Evolutionary conservation across 768 basidiomycete genomes (phyloP).

Genomic region (Pleurotus djamor): DNA sequence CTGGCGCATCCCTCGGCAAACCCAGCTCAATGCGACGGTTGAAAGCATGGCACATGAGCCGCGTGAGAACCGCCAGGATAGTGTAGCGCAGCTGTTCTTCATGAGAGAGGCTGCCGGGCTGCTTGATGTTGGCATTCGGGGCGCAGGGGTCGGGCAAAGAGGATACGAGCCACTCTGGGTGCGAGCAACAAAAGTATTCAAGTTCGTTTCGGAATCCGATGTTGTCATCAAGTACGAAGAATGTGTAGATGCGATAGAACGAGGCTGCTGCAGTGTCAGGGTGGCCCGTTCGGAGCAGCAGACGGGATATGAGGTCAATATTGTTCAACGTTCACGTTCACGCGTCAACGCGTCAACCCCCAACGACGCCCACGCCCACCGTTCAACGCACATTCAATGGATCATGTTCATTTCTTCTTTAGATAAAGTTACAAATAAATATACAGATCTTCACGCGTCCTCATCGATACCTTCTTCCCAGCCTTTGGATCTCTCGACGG

Average conservation of each 20-base stretch:
- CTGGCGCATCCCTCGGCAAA: constrained; percentile 28
- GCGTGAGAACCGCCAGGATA: constrained; percentile 22
- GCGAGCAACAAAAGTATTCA: constrained; percentile 26
- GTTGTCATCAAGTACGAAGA: constrained; percentile 20
- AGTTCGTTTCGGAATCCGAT: constrained; percentile 26
- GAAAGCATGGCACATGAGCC: constrained; percentile 22
- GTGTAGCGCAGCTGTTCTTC: constrained; percentile 19
- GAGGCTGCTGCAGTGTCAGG: constrained; percentile 17
- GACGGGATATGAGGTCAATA: not conserved
- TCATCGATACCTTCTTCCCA: constrained; percentile 67
- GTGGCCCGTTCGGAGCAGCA: not conserved
- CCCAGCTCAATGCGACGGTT: constrained; percentile 25
- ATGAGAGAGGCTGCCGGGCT: not conserved
- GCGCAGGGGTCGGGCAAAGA: constrained; percentile 13
- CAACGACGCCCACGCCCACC: no score
- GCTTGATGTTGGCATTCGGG: constrained; percentile 4
- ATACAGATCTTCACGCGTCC: not conserved
- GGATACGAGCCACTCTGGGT: constrained; percentile 15
- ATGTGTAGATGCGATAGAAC: constrained; percentile 29
- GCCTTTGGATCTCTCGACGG: constrained; percentile 77
- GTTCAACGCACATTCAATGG: no score
- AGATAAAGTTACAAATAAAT: not conserved
- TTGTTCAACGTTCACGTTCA: no score
- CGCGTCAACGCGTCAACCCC: no score
- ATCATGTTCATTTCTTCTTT: no score